These are phyloP conservation scores for Geotrichum ghanense DNA, from an alignment of 805 yeast genomes.

Conservation along the genomic window DNA sequence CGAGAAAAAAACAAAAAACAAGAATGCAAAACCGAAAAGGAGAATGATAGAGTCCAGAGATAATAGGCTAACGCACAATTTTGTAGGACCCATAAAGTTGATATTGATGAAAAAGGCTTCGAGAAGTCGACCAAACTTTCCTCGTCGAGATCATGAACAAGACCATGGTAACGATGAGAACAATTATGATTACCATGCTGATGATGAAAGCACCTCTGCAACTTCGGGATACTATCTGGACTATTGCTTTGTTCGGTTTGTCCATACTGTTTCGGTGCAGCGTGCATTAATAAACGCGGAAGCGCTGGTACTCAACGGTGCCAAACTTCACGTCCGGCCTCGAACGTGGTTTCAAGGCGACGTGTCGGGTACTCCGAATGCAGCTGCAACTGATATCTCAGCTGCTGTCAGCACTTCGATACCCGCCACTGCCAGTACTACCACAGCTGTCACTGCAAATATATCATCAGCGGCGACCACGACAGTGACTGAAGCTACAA, in stretches of 20 bases:
- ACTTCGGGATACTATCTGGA: too few relatives aligned
- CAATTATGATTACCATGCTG: too few relatives aligned
- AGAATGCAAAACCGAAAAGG: too few relatives aligned
- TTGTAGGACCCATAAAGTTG: background rate
- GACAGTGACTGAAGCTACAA: background rate
- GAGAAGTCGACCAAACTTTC: constrained; percentile 72
- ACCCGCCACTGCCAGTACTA: constrained; percentile 80
- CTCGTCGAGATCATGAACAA: too few relatives aligned
- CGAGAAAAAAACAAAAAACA: too few relatives aligned
- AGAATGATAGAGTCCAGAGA: too few relatives aligned
- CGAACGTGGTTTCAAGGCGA: background rate
- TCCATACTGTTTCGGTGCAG: background rate
- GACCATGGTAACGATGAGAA: too few relatives aligned
- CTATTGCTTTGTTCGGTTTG: background rate
- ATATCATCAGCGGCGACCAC: background rate
- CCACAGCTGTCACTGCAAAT: background rate
- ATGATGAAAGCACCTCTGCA: too few relatives aligned
- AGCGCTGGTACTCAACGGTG: background rate
- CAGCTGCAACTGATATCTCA: constrained; percentile 56
- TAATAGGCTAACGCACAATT: too few relatives aligned
- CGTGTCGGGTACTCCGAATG: too few relatives aligned
- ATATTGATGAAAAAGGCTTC: constrained; percentile 38
- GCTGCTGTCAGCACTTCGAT: constrained; percentile 98
- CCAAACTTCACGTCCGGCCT: background rate
- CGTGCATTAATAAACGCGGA: background rate